Conservation (phyloP, 371 early-diverging fungal species). For the Mortierella sp. region DNA sequence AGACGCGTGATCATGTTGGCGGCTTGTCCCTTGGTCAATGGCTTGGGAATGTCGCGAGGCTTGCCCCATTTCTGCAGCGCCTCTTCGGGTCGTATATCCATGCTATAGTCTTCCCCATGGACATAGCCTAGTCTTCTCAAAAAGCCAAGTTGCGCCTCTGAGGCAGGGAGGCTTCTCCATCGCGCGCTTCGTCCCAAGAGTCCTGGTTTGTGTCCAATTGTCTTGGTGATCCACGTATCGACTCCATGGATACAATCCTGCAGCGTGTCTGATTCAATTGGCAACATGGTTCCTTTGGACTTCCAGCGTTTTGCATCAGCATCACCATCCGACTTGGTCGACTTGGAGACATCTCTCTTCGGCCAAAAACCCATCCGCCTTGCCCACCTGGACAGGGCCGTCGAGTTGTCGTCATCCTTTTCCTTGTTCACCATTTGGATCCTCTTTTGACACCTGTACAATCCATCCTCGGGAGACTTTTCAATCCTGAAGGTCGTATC, state of each 20-base stretch:
- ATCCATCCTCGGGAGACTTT: constrained; percentile 27
- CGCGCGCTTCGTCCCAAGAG: constrained; percentile 57
- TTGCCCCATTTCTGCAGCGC: background rate
- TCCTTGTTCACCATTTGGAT: background rate
- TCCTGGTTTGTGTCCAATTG: constrained; percentile 15
- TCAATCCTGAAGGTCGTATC: constrained; percentile 29
- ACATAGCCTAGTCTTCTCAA: constrained; percentile 52
- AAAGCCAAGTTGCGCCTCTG: constrained; percentile 59
- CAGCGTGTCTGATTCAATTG: constrained; percentile 57
- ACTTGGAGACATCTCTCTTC: no score
- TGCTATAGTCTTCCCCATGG: constrained; percentile 7
- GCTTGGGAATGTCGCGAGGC: background rate
- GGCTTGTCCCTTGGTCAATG: constrained; percentile 67
- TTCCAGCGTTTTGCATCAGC: background rate
- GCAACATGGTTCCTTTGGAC: constrained; percentile 35
- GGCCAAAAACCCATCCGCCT: no score
- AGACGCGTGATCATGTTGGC: constrained; percentile 65
- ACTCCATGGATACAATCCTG: constrained; percentile 65
- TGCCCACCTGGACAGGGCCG: constrained; percentile 7
- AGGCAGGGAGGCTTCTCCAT: constrained; percentile 66
- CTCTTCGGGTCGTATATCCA: constrained; percentile 9
- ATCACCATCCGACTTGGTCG: background rate
- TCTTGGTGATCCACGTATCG: constrained; percentile 66
- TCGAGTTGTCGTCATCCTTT: constrained; percentile 5
- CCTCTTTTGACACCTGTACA: constrained; percentile 23